phyloP scores from a whole-genome alignment of 371 early-diverging fungal genomes.

The Polyrhizophydium stewartii region DNA sequence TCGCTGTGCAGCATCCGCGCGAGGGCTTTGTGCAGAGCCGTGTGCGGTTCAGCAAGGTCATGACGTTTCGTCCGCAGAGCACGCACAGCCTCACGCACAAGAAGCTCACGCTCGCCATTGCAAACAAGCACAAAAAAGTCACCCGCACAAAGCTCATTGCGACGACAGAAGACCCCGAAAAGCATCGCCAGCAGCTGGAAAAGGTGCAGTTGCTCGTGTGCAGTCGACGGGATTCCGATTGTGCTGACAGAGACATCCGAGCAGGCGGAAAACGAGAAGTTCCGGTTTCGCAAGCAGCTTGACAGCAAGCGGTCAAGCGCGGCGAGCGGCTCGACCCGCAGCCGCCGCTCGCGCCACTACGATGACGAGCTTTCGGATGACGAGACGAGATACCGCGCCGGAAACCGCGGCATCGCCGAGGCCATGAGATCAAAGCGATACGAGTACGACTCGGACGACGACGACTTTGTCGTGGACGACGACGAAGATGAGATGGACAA shows the following conservation, averaged over 20 bases:
- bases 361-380: conserved; percentile 25
- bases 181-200: conserved; percentile 21
- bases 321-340: conserved; percentile 9
- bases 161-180: conserved; percentile 30
- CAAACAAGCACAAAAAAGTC: conserved; percentile 59
- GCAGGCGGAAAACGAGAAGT: conserved; percentile 35
- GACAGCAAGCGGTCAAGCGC: conserved; percentile 23
- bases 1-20: conserved; percentile 55
- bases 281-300: conserved; percentile 28
- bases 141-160: conserved; percentile 63
- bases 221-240: background rate
- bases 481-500: conserved; percentile 16
- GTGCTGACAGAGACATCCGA: background rate
- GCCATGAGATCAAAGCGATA: conserved; percentile 3
- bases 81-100: conserved; percentile 59
- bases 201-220: conserved; percentile 10
- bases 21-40: conserved; percentile 69
- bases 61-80: conserved; percentile 68
- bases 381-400: background rate
- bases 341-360: conserved; percentile 7
- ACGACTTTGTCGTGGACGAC: conserved; percentile 17
- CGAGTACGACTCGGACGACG: conserved; percentile 26
- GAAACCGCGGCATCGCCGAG: background rate
- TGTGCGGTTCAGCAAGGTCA: conserved; percentile 54
- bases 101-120: conserved; percentile 61